Percentiles rank a stretch among this genome's conserved stretches.
Evolutionary conservation across 2,329 filamentous ascomycete genomes (phyloP).

Genomic region (Blastomyces parvus): DNA sequence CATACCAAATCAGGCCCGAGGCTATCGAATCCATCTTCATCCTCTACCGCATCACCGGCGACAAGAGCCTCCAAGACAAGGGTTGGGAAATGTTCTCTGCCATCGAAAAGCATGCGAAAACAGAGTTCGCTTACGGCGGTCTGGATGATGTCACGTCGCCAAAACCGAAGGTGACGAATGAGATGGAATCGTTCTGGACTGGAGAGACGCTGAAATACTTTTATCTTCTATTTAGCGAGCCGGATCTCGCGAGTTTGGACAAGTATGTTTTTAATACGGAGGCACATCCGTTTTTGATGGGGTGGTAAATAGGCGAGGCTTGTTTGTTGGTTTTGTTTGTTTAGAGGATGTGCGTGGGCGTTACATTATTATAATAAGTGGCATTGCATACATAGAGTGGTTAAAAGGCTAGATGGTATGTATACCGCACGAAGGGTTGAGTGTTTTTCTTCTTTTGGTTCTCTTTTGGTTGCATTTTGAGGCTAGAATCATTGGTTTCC

Average conservation of each 20-base stretch:
- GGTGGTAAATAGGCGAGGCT: neutral
- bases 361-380: neutral
- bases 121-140: conserved; percentile 57
- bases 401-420: neutral
- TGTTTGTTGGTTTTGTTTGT: neutral
- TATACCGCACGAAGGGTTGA: neutral
- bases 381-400: neutral
- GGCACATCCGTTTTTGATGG: conserved; percentile 42
- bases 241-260: conserved; percentile 56
- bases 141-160: conserved; percentile 18
- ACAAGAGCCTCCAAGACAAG: conserved; percentile 63
- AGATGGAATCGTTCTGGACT: conserved; percentile 85
- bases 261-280: conserved; percentile 56
- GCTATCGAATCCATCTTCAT: conserved; percentile 83
- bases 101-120: conserved; percentile 56
- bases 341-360: neutral
- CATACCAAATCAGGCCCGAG: conserved; percentile 50
- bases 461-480: neutral
- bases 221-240: conserved; percentile 67
- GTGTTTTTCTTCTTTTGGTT: neutral
- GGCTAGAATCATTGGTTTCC: neutral
- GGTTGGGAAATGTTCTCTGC: conserved; percentile 80
- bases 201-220: conserved; percentile 91
- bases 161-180: conserved; percentile 33
- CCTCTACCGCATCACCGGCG: conserved; percentile 82